Conservation (phyloP, 257 asterid genomes). For the Oldenlandia corymbosa region DNA sequence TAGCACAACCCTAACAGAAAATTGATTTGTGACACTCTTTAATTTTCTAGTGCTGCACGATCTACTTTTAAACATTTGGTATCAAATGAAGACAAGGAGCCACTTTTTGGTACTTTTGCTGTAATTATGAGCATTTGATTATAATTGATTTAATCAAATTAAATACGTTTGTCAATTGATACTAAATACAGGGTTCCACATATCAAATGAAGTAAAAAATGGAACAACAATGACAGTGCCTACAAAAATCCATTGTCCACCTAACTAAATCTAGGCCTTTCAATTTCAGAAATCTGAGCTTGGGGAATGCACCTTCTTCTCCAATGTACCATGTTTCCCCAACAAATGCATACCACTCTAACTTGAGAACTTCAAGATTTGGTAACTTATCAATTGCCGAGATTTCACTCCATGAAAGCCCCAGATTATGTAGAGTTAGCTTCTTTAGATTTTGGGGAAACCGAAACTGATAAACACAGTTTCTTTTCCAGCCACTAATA, state of each 20-base stretch:
- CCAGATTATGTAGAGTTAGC: not conserved
- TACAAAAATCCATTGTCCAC: not conserved
- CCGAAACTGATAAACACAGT: too few relatives aligned
- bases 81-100: too few relatives aligned
- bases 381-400: not conserved
- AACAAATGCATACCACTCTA: not conserved
- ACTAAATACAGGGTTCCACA: not conserved
- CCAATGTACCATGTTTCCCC: conserved; percentile 1
- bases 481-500: too few relatives aligned
- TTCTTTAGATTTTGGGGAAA: not conserved
- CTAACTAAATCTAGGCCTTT: not conserved
- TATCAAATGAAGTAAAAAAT: too few relatives aligned
- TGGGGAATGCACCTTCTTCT: not conserved
- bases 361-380: not conserved
- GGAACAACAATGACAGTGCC: not conserved
- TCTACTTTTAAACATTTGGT: too few relatives aligned
- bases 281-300: conserved; percentile 3
- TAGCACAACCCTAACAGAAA: too few relatives aligned
- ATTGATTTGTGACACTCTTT: too few relatives aligned
- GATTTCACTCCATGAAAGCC: not conserved
- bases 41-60: too few relatives aligned
- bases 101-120: too few relatives aligned
- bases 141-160: too few relatives aligned
- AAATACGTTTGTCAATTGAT: too few relatives aligned
- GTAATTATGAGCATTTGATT: too few relatives aligned